Percentiles rank a stretch among this genome's conserved stretches.
These are phyloP conservation scores for Castanea sativa DNA, from an alignment of 306 rosid species.

Conservation along the genomic window DNA sequence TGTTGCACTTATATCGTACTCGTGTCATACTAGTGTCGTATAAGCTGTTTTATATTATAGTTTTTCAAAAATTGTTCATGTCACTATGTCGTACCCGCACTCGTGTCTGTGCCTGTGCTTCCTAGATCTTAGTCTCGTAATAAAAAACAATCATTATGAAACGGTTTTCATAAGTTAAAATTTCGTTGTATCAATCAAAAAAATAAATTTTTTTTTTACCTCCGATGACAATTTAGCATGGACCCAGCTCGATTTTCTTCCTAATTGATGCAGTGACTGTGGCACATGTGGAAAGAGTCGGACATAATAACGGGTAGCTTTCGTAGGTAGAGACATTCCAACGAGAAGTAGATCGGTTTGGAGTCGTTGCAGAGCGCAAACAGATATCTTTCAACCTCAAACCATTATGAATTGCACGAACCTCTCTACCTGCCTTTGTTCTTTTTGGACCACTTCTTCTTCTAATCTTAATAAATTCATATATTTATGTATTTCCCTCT, in stretches of 20 bases:
- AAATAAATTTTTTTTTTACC: too few species aligned
- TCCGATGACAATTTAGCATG: too few species aligned
- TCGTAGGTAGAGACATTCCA: conserved; percentile 32
- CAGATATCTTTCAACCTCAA: conserved; percentile 18
- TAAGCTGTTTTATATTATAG: too few species aligned
- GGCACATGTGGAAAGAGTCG: background rate
- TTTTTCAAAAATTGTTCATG: too few species aligned
- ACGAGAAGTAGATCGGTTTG: conserved; percentile 12
- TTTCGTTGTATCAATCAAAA: too few species aligned
- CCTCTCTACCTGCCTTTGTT: background rate
- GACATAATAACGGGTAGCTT: background rate
- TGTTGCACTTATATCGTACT: too few species aligned
- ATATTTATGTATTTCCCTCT: too few species aligned
- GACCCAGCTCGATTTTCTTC: background rate
- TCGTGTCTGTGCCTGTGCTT: fast-evolving
- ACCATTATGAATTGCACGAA: conserved; percentile 1
- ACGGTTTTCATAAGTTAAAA: too few species aligned
- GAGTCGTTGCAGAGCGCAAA: background rate
- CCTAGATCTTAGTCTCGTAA: too few species aligned
- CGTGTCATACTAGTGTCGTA: fast-evolving
- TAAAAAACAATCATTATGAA: too few species aligned
- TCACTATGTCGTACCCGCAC: too few species aligned
- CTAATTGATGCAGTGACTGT: background rate
- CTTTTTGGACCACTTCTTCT: conserved; percentile 3
- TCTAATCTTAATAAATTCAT: background rate